Evolutionary conservation across 164 flowering plant species (phyloP).

Genomic region (Aristolochia fimbriata): DNA sequence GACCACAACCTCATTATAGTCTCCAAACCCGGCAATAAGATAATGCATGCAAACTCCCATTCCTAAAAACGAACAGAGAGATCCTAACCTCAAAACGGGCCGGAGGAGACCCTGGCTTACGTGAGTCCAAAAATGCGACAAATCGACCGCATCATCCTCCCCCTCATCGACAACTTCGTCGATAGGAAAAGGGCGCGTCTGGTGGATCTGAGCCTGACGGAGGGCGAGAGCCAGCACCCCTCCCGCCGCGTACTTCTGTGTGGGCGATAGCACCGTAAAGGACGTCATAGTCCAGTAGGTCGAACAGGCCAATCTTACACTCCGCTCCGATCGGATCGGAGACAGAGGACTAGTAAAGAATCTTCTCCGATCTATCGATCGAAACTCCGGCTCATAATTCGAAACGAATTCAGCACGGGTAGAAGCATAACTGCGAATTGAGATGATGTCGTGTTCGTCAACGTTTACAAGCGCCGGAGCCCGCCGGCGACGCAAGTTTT

Average conservation of each 20-base stretch:
- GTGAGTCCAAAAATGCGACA: constrained; percentile 76
- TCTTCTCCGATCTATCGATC: no score
- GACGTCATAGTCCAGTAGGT: neutral
- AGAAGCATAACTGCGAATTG: no score
- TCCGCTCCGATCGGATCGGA: no score
- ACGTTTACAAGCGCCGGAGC: no score
- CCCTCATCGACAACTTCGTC: constrained; percentile 17
- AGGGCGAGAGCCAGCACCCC: constrained; percentile 66
- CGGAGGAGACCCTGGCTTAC: constrained; percentile 57
- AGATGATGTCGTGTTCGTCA: no score
- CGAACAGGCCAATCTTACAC: no score
- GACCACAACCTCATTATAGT: no score
- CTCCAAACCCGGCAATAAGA: no score
- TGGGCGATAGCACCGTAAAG: constrained; percentile 40
- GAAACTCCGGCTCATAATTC: no score
- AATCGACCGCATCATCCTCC: constrained; percentile 24
- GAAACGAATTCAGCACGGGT: no score
- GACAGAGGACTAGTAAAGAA: no score
- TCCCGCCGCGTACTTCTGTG: constrained; percentile 78
- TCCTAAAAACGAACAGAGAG: neutral
- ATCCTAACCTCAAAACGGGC: constrained; percentile 58
- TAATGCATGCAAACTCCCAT: neutral
- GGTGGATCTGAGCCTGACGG: constrained; percentile 81
- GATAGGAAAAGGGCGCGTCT: constrained; percentile 35
- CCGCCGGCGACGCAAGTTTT: no score